Evolutionary conservation across 768 basidiomycete genomes (phyloP).

Genomic region (Austroboletus eburneus): DNA sequence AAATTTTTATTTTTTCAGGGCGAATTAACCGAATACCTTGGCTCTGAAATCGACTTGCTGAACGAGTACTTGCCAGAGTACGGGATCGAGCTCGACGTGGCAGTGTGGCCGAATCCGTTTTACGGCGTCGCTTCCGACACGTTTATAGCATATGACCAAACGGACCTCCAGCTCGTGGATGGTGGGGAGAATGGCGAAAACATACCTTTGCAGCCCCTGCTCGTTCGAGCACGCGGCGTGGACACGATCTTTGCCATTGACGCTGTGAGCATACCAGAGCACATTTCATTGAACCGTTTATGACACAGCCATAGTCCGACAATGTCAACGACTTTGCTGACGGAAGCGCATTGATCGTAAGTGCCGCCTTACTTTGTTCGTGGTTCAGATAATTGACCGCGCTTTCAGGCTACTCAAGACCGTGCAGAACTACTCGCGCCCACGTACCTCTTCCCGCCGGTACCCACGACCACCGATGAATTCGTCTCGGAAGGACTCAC

Average conservation of each 20-base stretch:
- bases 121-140: conserved; percentile 31
- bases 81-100: conserved; percentile 27
- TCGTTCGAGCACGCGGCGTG: conserved; percentile 41
- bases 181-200: conserved; percentile 43
- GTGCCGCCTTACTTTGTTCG: not conserved
- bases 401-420: conserved; percentile 31
- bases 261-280: conserved; percentile 20
- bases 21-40: not conserved
- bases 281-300: not conserved
- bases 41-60: not conserved
- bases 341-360: conserved; percentile 27
- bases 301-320: not conserved
- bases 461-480: conserved; percentile 23
- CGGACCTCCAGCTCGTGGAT: conserved; percentile 34
- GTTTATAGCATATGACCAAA: conserved; percentile 33
- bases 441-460: conserved; percentile 31
- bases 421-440: conserved; percentile 34
- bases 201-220: conserved; percentile 47
- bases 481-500: conserved; percentile 36
- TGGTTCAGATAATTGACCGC: not conserved
- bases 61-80: too few relatives aligned
- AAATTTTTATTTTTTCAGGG: not conserved
- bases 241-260: conserved; percentile 53
- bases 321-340: conserved; percentile 19
- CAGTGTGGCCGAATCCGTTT: conserved; percentile 38